Evolutionary conservation across 2,329 filamentous ascomycete species (phyloP).

Genomic region (Dactylellina sp.): DNA sequence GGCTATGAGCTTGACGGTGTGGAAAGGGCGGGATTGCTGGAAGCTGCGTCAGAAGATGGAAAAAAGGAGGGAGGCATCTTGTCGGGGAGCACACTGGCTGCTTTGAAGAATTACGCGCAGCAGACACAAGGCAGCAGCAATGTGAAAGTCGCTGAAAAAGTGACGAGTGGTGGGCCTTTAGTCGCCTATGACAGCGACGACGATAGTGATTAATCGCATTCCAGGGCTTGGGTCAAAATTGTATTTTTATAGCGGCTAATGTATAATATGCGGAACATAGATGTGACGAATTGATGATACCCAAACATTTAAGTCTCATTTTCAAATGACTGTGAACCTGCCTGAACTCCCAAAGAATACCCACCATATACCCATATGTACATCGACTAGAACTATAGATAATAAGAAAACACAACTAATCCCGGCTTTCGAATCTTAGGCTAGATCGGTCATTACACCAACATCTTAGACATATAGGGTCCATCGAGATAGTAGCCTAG

Average conservation of each 20-base stretch:
- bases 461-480: conserved; percentile 77
- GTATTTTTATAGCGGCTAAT: conserved; percentile 52
- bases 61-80: conserved; percentile 75
- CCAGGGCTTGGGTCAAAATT: conserved; percentile 22
- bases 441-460: conserved; percentile 62
- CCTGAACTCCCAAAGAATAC: conserved; percentile 16
- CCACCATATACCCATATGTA: conserved; percentile 11
- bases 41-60: conserved; percentile 62
- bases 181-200: conserved; percentile 93
- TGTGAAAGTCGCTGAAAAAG: conserved; percentile 67
- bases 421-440: background rate
- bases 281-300: conserved; percentile 54
- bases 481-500: conserved; percentile 95
- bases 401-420: background rate
- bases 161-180: conserved; percentile 75
- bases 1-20: conserved; percentile 66
- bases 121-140: conserved; percentile 61
- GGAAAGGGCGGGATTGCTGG: conserved; percentile 64
- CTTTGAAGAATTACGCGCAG: conserved; percentile 72
- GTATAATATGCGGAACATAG: conserved; percentile 54
- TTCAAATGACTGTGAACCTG: conserved; percentile 12
- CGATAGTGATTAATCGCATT: conserved; percentile 66
- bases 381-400: conserved; percentile 7
- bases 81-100: conserved; percentile 82
- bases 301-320: conserved; percentile 12